Percentiles rank a stretch among this genome's conserved stretches.
These are phyloP conservation scores for Amniculicola lignicola DNA, from an alignment of 495 filamentous ascomycete genomes.

Conservation along the genomic window DNA sequence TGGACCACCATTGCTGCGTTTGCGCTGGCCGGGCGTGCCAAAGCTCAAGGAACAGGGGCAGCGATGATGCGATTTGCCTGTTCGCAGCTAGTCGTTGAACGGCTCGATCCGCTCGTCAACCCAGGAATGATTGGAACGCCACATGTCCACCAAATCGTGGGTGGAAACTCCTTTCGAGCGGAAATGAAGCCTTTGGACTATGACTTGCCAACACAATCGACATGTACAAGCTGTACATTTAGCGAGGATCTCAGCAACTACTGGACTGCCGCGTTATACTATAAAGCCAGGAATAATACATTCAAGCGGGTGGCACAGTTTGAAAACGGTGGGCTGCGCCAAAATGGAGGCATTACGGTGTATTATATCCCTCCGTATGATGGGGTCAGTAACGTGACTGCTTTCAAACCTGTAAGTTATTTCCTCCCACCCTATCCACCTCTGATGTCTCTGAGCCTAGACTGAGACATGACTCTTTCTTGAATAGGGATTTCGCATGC, in stretches of 20 bases:
- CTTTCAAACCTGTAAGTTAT: conserved; percentile 24
- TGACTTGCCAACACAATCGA: conserved; percentile 10
- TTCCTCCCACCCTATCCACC: background rate
- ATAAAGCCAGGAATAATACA: conserved; percentile 19
- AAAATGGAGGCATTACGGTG: conserved; percentile 27
- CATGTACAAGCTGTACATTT: conserved; percentile 30
- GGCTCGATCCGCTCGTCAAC: conserved; percentile 33
- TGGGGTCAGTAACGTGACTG: conserved; percentile 26
- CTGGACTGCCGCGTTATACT: conserved; percentile 30
- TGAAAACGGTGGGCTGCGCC: conserved; percentile 16
- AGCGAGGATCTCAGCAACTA: conserved; percentile 28
- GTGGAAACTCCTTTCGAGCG: conserved; percentile 21
- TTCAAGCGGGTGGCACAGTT: conserved; percentile 28
- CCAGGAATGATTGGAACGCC: conserved; percentile 33
- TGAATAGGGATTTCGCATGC: conserved; percentile 29
- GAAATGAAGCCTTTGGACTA: conserved; percentile 24
- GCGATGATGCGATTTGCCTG: conserved; percentile 59
- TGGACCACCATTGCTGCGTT: too few species aligned
- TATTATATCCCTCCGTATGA: conserved; percentile 33
- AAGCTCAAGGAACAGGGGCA: too few species aligned
- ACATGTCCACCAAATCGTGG: conserved; percentile 32
- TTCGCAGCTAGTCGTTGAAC: conserved; percentile 53
- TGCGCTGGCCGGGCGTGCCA: too few species aligned
- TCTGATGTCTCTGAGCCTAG: background rate
- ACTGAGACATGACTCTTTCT: background rate